A percentile compares a stretch with the other conserved stretches of the same genome.
Conservation (phyloP, 2,329 filamentous ascomycete species). For the Aspergillus bombycis region DNA sequence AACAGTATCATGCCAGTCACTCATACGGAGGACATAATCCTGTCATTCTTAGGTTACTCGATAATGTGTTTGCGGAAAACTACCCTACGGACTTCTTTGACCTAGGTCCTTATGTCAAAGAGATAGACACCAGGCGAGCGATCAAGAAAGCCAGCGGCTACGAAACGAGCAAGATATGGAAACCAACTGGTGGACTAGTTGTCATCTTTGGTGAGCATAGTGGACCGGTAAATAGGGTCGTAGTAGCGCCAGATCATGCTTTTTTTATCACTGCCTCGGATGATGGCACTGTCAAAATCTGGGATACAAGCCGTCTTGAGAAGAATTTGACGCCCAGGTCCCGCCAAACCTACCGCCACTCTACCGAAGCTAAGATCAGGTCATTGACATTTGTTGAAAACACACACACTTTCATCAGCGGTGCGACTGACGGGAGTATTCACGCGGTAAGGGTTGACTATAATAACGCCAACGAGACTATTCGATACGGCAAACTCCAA, state of each 20-base stretch:
- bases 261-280: slow-evolving; percentile 96
- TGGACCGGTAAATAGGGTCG: slow-evolving; percentile 77
- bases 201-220: slow-evolving; percentile 88
- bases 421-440: slow-evolving; percentile 85
- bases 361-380: slow-evolving; percentile 70
- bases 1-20: slow-evolving; percentile 67
- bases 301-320: slow-evolving; percentile 89
- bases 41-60: slow-evolving; percentile 66
- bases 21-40: slow-evolving; percentile 81
- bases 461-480: slow-evolving; percentile 58
- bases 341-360: slow-evolving; percentile 80
- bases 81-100: slow-evolving; percentile 64
- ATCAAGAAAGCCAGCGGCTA: slow-evolving; percentile 60
- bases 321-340: slow-evolving; percentile 88
- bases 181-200: slow-evolving; percentile 79
- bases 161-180: slow-evolving; percentile 69
- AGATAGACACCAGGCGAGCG: slow-evolving; percentile 58
- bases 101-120: slow-evolving; percentile 78
- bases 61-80: slow-evolving; percentile 77
- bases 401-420: slow-evolving; percentile 90
- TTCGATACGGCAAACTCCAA: slow-evolving; percentile 76
- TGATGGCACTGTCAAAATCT: slow-evolving; percentile 87
- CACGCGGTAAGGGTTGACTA: slow-evolving; percentile 85
- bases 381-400: slow-evolving; percentile 90
- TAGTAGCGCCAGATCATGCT: slow-evolving; percentile 82